These are phyloP conservation scores for Saccharomyces hybrid DNA, from an alignment of 1,139 yeast genomes.

Conservation along the genomic window DNA sequence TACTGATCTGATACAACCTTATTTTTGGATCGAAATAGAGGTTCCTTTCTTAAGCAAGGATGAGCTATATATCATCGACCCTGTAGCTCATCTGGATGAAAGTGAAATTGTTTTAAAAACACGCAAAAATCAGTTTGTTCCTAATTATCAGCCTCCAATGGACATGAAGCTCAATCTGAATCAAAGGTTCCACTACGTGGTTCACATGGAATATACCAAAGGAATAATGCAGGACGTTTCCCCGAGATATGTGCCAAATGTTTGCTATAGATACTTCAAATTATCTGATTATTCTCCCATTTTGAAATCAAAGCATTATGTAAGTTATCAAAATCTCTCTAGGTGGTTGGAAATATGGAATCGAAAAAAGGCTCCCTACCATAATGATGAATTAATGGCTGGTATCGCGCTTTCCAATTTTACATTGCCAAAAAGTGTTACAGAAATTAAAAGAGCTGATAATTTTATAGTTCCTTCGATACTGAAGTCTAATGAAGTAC, in stretches of 20 bases:
- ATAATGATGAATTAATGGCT: constrained; percentile 7
- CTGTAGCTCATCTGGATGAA: constrained; percentile 17
- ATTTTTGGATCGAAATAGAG: constrained; percentile 22
- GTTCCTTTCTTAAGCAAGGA: constrained; percentile 1
- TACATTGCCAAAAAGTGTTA: constrained; percentile 10
- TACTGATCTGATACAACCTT: constrained; percentile 20
- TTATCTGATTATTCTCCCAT: constrained; percentile 4
- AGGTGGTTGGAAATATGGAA: constrained; percentile 6
- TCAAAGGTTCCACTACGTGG: constrained; percentile 17
- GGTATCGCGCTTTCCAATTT: constrained; percentile 11
- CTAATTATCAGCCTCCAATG: constrained; percentile 9
- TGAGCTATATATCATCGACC: constrained; percentile 20
- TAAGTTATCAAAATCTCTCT: constrained; percentile 7
- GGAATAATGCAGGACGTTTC: constrained; percentile 16
- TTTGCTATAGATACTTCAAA: constrained; percentile 16
- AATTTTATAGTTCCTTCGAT: constrained; percentile 13
- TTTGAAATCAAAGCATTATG: constrained; percentile 9
- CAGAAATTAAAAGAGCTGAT: constrained; percentile 13
- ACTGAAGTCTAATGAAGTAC: constrained; percentile 11
- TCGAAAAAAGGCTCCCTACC: background rate
- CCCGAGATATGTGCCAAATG: constrained; percentile 18
- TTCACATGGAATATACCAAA: constrained; percentile 10
- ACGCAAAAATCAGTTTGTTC: constrained; percentile 8
- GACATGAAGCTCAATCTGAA: constrained; percentile 6
- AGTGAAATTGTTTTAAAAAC: constrained; percentile 13